phyloP scores from a whole-genome alignment of 257 asterid genomes.

The Nicotiana benthamiana region DNA sequence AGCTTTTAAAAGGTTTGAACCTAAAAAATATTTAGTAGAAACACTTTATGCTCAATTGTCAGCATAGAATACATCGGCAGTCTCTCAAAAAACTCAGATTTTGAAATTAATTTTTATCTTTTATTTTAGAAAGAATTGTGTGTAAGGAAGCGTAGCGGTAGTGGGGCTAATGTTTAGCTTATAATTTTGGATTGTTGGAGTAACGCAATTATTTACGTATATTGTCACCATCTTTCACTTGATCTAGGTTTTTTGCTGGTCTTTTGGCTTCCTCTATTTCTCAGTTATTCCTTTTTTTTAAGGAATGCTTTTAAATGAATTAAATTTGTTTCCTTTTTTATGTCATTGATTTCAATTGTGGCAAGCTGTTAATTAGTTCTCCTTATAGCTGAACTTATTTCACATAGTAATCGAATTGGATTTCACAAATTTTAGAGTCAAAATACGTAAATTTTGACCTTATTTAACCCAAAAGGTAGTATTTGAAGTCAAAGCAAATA shows the following conservation, averaged over 20 bases:
- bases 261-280: neutral
- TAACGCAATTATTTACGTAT: slow-evolving; percentile 39
- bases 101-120: too few species aligned
- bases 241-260: neutral
- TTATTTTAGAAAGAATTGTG: neutral
- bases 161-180: neutral
- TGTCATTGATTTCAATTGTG: neutral
- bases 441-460: too few species aligned
- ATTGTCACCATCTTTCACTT: slow-evolving; percentile 21
- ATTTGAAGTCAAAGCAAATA: too few species aligned
- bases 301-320: neutral
- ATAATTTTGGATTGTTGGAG: slow-evolving; percentile 12
- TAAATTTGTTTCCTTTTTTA: neutral
- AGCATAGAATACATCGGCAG: too few species aligned
- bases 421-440: too few species aligned
- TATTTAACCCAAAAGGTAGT: too few species aligned
- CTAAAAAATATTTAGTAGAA: too few species aligned
- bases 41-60: too few species aligned
- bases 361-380: neutral
- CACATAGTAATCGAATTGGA: neutral
- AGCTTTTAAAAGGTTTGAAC: too few species aligned
- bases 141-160: neutral
- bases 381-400: neutral
- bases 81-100: too few species aligned
- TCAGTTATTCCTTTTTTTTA: neutral